Evolutionary conservation across 495 filamentous ascomycete genomes (phyloP).

Genomic region (Xylaria castorea): DNA sequence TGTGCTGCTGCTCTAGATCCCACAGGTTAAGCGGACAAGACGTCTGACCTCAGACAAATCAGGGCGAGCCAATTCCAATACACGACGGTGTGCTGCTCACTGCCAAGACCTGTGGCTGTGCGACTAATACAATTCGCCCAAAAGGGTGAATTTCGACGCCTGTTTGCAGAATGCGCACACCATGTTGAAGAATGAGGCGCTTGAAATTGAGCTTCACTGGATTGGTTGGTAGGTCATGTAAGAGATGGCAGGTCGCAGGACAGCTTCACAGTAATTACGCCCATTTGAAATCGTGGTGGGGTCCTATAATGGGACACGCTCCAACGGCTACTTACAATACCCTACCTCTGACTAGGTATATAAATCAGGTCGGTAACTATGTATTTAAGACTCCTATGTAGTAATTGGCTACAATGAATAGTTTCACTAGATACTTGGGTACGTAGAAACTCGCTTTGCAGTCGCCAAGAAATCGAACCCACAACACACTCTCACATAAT

Average conservation of each 20-base stretch:
- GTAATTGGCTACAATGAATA: not conserved
- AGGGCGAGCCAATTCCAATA: slow-evolving; percentile 1
- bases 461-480: not conserved
- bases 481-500: slow-evolving; percentile 7
- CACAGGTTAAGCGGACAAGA: slow-evolving; percentile 12
- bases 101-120: slow-evolving; percentile 22
- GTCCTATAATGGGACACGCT: not conserved
- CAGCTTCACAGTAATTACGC: not conserved
- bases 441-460: not conserved
- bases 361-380: not conserved
- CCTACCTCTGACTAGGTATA: not conserved
- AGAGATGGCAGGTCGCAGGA: slow-evolving; percentile 6
- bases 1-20: slow-evolving; percentile 4
- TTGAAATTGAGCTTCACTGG: not conserved
- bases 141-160: not conserved
- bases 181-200: not conserved
- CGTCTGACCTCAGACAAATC: slow-evolving; percentile 27
- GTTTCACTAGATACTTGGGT: not conserved
- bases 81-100: slow-evolving; percentile 6
- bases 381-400: not conserved
- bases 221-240: not conserved
- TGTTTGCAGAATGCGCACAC: slow-evolving; percentile 21
- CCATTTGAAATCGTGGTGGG: slow-evolving; percentile 3
- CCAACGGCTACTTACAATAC: not conserved
- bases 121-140: slow-evolving; percentile 11